Evolutionary conservation across 805 yeast species (phyloP).

Genomic region (Barnettozyma siamensis): DNA sequence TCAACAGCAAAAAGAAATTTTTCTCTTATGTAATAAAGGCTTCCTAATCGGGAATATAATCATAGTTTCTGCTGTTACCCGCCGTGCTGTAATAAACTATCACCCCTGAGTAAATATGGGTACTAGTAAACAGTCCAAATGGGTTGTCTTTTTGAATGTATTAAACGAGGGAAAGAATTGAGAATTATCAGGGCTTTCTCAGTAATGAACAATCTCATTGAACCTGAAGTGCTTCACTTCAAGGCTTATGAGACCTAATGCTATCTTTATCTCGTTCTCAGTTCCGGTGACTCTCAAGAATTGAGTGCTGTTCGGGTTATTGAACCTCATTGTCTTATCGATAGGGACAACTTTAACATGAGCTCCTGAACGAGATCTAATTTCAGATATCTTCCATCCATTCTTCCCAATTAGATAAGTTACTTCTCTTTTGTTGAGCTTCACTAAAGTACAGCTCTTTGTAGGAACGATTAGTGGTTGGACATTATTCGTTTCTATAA

Average conservation of each 20-base stretch:
- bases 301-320: slow-evolving; percentile 21
- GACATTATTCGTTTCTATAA: background rate
- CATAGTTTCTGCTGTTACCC: slow-evolving; percentile 15
- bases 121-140: slow-evolving; percentile 9
- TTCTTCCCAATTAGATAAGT: slow-evolving; percentile 37
- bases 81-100: slow-evolving; percentile 12
- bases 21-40: no score
- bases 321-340: slow-evolving; percentile 12
- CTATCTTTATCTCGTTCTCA: slow-evolving; percentile 20
- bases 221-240: slow-evolving; percentile 19
- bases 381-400: slow-evolving; percentile 34
- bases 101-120: slow-evolving; percentile 12
- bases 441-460: slow-evolving; percentile 8
- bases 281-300: slow-evolving; percentile 29
- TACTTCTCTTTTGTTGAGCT: slow-evolving; percentile 30
- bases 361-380: slow-evolving; percentile 33
- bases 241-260: slow-evolving; percentile 24
- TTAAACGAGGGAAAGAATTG: background rate
- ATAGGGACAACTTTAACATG: slow-evolving; percentile 35
- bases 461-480: no score
- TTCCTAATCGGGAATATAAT: slow-evolving; percentile 6
- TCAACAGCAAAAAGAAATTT: slow-evolving; percentile 2
- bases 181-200: background rate
- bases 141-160: background rate
- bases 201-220: slow-evolving; percentile 8